Conservation (phyloP, 1,139 yeast genomes). For the Pichia sp. region DNA sequence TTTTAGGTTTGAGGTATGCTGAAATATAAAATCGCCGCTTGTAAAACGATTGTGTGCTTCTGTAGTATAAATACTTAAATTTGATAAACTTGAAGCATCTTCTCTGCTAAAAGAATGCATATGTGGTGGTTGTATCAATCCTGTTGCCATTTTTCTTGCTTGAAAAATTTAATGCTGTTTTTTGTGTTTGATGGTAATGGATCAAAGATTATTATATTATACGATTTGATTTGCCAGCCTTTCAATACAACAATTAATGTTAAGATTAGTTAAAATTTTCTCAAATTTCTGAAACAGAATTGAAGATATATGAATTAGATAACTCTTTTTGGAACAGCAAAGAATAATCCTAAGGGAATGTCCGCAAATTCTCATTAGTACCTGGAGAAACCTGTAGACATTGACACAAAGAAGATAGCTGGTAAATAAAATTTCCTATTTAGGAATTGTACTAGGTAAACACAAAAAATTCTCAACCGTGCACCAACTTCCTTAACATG, state of each 20-base stretch:
- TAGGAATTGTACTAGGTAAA: slow-evolving; percentile 8
- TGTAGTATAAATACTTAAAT: slow-evolving; percentile 8
- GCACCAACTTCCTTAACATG: background rate
- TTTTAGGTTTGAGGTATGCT: background rate
- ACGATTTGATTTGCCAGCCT: too few relatives aligned
- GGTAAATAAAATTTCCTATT: slow-evolving; percentile 7
- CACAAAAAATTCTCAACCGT: background rate
- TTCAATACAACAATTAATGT: too few relatives aligned
- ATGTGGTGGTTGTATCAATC: slow-evolving; percentile 4
- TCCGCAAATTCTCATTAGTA: too few relatives aligned
- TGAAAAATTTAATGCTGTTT: background rate
- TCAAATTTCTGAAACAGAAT: too few relatives aligned
- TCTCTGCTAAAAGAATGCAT: slow-evolving; percentile 3
- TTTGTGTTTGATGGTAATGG: too few relatives aligned
- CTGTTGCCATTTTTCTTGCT: slow-evolving; percentile 7
- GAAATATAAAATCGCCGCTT: slow-evolving; percentile 10
- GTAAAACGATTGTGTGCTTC: slow-evolving; percentile 10
- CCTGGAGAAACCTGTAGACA: too few relatives aligned
- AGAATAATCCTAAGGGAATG: too few relatives aligned
- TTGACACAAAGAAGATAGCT: slow-evolving; percentile 7
- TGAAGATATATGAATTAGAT: too few relatives aligned
- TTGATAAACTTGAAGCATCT: slow-evolving; percentile 7
- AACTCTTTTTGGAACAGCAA: too few relatives aligned
- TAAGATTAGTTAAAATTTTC: too few relatives aligned
- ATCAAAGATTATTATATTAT: too few relatives aligned